Percentiles rank a stretch among this genome's conserved stretches.
These are phyloP conservation scores for Fraxinus sp. DNA, from an alignment of 305 asterid genomes.

Conservation along the genomic window DNA sequence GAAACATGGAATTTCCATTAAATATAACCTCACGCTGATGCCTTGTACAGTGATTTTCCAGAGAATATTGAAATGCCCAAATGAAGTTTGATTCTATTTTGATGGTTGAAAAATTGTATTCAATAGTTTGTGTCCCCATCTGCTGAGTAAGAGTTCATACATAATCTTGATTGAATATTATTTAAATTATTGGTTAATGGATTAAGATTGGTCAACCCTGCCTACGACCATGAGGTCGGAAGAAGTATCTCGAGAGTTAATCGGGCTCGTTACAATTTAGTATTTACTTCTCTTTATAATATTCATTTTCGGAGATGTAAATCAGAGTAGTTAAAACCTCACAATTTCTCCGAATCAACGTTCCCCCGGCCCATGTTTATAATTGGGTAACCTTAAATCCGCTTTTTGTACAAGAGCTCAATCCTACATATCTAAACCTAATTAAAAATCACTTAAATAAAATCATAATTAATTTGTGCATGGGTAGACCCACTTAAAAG, in stretches of 20 bases:
- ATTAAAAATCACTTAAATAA: neutral
- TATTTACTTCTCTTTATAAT: neutral
- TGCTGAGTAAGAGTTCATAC: constrained; percentile 20
- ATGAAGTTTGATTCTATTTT: neutral
- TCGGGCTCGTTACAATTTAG: neutral
- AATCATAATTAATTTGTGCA: neutral
- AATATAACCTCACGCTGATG: constrained; percentile 8
- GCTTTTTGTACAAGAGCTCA: neutral
- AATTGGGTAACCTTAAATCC: neutral
- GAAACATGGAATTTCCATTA: constrained; percentile 2
- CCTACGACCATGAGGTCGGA: neutral
- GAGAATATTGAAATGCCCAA: neutral
- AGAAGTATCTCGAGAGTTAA: neutral
- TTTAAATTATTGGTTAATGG: neutral
- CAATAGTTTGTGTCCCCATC: constrained; percentile 27
- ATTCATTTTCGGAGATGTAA: too few relatives aligned
- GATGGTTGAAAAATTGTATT: constrained; percentile 1
- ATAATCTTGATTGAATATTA: neutral
- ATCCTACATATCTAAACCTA: neutral
- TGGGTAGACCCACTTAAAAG: neutral
- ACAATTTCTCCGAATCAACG: neutral
- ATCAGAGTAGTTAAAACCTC: neutral
- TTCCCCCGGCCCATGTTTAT: neutral
- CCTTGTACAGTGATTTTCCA: constrained; percentile 14
- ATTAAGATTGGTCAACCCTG: neutral